A percentile compares a stretch with the other conserved stretches of the same genome.
Evolutionary conservation across 805 yeast genomes (phyloP).

Genomic region (Blastobotrys chiropterorum): DNA sequence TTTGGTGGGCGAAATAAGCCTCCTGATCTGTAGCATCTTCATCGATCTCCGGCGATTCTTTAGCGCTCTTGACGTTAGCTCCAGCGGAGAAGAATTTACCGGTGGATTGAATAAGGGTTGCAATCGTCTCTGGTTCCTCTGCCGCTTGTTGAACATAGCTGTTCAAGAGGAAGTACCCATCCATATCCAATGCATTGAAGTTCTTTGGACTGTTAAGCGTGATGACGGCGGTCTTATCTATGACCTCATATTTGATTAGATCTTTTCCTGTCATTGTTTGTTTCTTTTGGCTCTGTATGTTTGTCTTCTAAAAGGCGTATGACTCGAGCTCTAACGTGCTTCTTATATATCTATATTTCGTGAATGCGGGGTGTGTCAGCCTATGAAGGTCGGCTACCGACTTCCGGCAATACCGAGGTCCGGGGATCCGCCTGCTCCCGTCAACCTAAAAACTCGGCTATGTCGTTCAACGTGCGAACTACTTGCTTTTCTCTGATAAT

Average conservation of each 20-base stretch:
- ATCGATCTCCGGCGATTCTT: conserved; percentile 3
- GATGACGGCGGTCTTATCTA: conserved; percentile 51
- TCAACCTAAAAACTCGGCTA: too few relatives aligned
- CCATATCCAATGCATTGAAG: conserved; percentile 61
- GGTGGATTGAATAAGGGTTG: conserved; percentile 61
- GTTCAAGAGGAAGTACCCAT: conserved; percentile 55
- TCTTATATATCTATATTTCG: too few relatives aligned
- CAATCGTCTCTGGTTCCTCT: conserved; percentile 49
- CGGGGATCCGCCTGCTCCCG: too few relatives aligned
- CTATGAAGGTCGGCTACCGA: too few relatives aligned
- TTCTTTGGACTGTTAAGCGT: conserved; percentile 55
- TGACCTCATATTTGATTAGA: conserved; percentile 27
- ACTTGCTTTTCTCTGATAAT: too few relatives aligned
- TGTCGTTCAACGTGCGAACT: too few relatives aligned
- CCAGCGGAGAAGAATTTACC: conserved; percentile 83
- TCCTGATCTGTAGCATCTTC: conserved; percentile 10
- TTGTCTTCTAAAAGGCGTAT: too few relatives aligned
- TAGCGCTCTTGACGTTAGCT: conserved; percentile 53
- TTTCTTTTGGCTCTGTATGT: too few relatives aligned
- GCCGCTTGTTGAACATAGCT: conserved; percentile 57
- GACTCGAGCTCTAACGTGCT: too few relatives aligned
- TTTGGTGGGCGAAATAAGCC: conserved; percentile 14
- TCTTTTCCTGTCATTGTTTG: neutral
- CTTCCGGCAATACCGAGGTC: too few relatives aligned
- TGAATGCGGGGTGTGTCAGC: too few relatives aligned